These are phyloP conservation scores for Chloranthus sessilifolius DNA, from an alignment of 164 flowering plant genomes.

Conservation along the genomic window DNA sequence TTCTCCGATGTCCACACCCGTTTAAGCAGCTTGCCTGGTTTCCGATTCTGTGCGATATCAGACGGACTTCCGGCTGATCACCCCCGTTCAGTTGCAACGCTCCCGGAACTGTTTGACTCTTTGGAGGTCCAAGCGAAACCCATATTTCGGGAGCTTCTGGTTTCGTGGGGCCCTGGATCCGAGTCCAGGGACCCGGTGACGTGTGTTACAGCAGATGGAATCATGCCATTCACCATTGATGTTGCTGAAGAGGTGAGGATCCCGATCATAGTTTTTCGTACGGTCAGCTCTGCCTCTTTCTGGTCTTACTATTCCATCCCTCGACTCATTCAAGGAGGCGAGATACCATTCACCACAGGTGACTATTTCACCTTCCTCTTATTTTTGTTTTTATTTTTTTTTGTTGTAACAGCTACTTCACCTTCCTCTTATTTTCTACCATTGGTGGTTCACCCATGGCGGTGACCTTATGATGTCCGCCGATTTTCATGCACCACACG, in stretches of 20 bases:
- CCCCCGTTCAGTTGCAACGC: constrained; percentile 17
- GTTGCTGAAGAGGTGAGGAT: constrained; percentile 27
- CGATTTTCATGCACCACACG: no score
- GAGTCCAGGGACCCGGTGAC: constrained; percentile 13
- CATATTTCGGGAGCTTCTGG: constrained; percentile 14
- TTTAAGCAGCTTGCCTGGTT: constrained; percentile 8
- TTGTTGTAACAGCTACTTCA: no score
- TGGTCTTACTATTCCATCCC: constrained; percentile 29
- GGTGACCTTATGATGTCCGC: no score
- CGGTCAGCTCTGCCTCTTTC: constrained; percentile 23
- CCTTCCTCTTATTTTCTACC: no score
- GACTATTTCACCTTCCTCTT: background rate
- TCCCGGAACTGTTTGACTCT: constrained; percentile 16
- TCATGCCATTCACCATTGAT: constrained; percentile 18
- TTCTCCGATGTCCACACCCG: constrained; percentile 8
- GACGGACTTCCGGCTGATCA: constrained; percentile 31
- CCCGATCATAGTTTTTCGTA: constrained; percentile 21
- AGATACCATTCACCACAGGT: constrained; percentile 34
- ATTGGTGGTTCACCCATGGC: no score
- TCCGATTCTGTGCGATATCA: constrained; percentile 24
- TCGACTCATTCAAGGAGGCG: constrained; percentile 25
- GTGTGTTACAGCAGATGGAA: constrained; percentile 31
- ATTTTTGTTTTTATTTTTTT: background rate
- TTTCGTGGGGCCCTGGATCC: background rate
- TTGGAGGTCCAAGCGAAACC: constrained; percentile 10